Evolutionary conservation across 192 early-diverging fungal species (phyloP).

Genomic region (Funneliformis mosseae): DNA sequence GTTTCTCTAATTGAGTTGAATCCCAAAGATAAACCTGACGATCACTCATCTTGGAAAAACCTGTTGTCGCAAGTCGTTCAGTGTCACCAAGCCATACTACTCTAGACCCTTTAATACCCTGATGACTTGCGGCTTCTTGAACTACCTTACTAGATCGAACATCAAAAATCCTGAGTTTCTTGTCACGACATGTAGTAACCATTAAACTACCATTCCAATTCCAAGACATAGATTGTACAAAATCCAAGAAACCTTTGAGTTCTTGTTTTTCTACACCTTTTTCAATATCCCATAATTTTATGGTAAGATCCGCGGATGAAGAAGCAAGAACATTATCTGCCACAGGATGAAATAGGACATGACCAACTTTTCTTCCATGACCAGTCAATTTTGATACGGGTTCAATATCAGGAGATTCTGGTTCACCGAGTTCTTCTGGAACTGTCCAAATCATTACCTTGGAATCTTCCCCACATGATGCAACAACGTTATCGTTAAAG

Average conservation of each 20-base stretch:
- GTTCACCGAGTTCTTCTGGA: conserved; percentile 72
- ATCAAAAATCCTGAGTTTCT: conserved; percentile 94
- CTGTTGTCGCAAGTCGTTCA: conserved; percentile 85
- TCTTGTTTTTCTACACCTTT: conserved; percentile 73
- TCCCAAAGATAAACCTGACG: conserved; percentile 97
- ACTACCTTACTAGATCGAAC: conserved; percentile 83
- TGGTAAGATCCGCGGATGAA: conserved; percentile 84
- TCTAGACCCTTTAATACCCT: conserved; percentile 96
- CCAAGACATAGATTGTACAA: conserved; percentile 91
- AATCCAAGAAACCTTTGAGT: conserved; percentile 85
- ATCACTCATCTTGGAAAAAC: conserved; percentile 91
- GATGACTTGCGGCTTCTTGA: conserved; percentile 80
- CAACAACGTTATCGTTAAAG: conserved; percentile 97
- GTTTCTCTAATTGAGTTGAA: conserved; percentile 62
- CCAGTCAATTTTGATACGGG: conserved; percentile 82
- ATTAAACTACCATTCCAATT: conserved; percentile 84
- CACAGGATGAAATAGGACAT: conserved; percentile 95
- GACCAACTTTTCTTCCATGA: conserved; percentile 94
- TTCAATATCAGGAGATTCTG: conserved; percentile 68
- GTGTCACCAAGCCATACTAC: conserved; percentile 86
- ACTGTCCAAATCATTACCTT: conserved; percentile 97
- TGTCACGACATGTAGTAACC: conserved; percentile 94
- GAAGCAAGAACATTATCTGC: conserved; percentile 93
- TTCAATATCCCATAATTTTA: conserved; percentile 95
- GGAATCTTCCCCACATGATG: conserved; percentile 80